These are phyloP conservation scores for Nicotiana paniculata DNA, from an alignment of 257 asterid genomes.

Conservation along the genomic window DNA sequence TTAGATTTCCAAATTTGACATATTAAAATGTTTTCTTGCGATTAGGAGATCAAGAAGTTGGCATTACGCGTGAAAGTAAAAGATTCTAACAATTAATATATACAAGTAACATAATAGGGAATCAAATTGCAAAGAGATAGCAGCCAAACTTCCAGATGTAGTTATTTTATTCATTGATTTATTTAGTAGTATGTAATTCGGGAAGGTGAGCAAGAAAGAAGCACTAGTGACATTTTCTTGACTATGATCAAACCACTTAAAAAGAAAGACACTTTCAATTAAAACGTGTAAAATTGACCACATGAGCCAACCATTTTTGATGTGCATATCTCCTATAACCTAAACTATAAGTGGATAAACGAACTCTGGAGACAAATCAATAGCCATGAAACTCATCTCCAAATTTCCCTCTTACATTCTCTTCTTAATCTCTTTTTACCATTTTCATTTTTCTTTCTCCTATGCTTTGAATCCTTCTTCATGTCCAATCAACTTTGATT, in stretches of 20 bases:
- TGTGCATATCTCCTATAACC: not conserved
- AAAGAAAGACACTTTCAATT: not conserved
- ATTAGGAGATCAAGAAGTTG: no score
- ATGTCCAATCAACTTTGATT: slow-evolving; percentile 47
- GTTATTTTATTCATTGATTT: no score
- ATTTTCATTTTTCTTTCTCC: not conserved
- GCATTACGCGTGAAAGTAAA: no score
- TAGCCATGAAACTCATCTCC: not conserved
- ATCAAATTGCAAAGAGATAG: no score
- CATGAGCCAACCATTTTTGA: not conserved
- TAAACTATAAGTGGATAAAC: not conserved
- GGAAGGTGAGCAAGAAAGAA: no score
- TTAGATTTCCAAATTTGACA: no score
- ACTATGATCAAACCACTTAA: not conserved
- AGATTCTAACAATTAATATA: no score
- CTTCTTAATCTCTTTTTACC: not conserved
- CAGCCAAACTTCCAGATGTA: no score
- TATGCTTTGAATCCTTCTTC: slow-evolving; percentile 23
- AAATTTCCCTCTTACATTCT: not conserved
- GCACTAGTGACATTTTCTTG: not conserved
- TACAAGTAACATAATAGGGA: no score
- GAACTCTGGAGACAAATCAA: not conserved
- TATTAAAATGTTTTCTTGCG: no score
- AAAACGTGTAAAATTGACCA: slow-evolving; percentile 5
- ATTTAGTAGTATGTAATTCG: no score